Evolutionary conservation across 1,284 basidiomycete genomes (phyloP).

Genomic region (Tausonia pullulans): DNA sequence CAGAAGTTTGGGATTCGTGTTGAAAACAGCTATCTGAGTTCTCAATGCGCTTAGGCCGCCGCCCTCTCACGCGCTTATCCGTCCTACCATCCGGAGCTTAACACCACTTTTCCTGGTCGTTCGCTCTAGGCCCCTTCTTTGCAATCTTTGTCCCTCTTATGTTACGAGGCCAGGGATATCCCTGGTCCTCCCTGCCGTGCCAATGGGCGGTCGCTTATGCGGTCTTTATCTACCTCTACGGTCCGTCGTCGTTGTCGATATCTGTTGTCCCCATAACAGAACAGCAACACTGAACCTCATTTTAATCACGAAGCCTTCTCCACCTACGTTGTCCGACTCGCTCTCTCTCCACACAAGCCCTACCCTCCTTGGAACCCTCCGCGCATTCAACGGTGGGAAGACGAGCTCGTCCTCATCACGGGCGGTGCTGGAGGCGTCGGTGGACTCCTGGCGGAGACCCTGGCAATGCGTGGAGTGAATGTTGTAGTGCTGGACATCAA

Average conservation of each 20-base stretch:
- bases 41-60: not conserved
- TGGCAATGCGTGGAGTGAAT: constrained; percentile 65
- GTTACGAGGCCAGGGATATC: constrained; percentile 55
- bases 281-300: no score
- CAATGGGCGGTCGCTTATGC: constrained; percentile 46
- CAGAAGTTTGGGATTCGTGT: not conserved
- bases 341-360: constrained; percentile 34
- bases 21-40: not conserved
- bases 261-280: not conserved
- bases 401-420: constrained; percentile 77
- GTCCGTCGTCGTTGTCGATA: constrained; percentile 40
- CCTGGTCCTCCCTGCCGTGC: constrained; percentile 44
- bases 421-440: constrained; percentile 85
- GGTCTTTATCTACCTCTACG: constrained; percentile 47
- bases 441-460: constrained; percentile 66
- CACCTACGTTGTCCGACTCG: not conserved
- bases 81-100: no score
- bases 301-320: not conserved
- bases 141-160: constrained; percentile 62
- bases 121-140: constrained; percentile 56
- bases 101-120: no score
- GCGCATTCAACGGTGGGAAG: constrained; percentile 44
- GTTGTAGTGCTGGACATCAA: constrained; percentile 78
- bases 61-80: no score
- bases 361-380: constrained; percentile 29